Base-by-base conservation (phyloP, 75 land plant genomes). In the Picea sitchensis region DNA sequence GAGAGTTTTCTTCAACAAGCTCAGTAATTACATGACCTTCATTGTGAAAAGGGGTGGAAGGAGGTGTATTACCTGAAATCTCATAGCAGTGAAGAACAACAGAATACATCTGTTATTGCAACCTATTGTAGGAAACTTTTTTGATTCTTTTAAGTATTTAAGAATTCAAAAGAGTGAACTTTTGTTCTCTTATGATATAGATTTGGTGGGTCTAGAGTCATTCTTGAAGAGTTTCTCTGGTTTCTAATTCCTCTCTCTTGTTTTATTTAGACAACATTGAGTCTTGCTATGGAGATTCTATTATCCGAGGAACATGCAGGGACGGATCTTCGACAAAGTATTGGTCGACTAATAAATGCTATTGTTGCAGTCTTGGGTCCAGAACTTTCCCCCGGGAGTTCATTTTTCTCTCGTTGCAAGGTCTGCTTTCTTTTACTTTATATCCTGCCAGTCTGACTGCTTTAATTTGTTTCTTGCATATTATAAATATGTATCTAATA, bases 291-390 rank as follows among this genome's bases (percentile, higher is more conserved):
- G 88, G 99, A 97, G 17, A 86, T 93, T 76, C 86, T 97, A 9
- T 89, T 93, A 76, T 86, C 88, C 30, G 96, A 97, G 65, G 98
- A 97, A 73, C 92, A 90, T 85, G 88, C 90, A 64, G 78, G 80
- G 81, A 87, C 87, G 77, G 95, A 93, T 56, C 84, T 97, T 73
- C 90, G 90, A 41, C 98, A 97, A 83, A 91, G 84, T 47, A 86
- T 93, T 31, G 99, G 92, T 31, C 98, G 93, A 62, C 85, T 97
- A 14, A 77, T 97, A 79, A 97, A 97, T 95, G 99, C 95, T 12
- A 90, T 95, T 79, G 96, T 97, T 87, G 98, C 98, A 80, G 95
- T 95, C 64, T 84, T 95, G 85, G 99, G 99, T 61, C 99, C 99
- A 61, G 99, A 97, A 79, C 90, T 97, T 69, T 83, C 91, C 18